phyloP scores from a whole-genome alignment of 306 rosid species.

The Senna tora region DNA sequence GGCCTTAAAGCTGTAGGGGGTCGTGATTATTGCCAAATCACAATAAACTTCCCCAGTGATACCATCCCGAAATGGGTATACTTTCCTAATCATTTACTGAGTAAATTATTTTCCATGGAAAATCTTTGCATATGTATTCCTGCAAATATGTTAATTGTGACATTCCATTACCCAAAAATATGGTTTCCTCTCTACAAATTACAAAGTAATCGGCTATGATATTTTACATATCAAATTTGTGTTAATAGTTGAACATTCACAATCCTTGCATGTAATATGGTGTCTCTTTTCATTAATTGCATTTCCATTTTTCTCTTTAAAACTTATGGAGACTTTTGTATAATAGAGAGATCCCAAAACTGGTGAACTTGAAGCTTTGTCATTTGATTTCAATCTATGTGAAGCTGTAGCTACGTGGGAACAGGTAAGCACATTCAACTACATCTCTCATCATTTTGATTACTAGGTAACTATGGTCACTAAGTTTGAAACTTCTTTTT shows the following conservation, averaged over 20 bases:
- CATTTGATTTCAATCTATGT: conserved; percentile 85
- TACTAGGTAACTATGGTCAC: conserved; percentile 8
- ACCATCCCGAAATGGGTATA: conserved; percentile 96
- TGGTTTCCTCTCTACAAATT: conserved; percentile 11
- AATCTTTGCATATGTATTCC: conserved; percentile 12
- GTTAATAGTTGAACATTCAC: conserved; percentile 11
- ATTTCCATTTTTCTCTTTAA: conserved; percentile 1
- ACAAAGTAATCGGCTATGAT: conserved; percentile 10
- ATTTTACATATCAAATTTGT: background rate
- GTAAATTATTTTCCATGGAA: conserved; percentile 18
- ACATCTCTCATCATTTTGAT: conserved; percentile 18
- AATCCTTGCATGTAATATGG: background rate
- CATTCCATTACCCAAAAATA: background rate
- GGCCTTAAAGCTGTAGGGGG: conserved; percentile 68
- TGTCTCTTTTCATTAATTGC: background rate
- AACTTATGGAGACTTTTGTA: conserved; percentile 38
- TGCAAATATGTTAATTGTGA: conserved; percentile 26
- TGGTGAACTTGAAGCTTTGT: conserved; percentile 86
- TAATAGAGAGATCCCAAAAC: conserved; percentile 87
- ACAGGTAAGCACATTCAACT: conserved; percentile 57
- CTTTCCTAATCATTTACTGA: conserved; percentile 22
- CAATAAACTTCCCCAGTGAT: conserved; percentile 69
- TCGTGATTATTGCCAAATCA: conserved; percentile 69
- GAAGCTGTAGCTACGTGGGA: conserved; percentile 99
- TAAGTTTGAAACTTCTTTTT: conserved; percentile 19